Conservation (phyloP, 148 eudicot species). For the Oxyria digyna region DNA sequence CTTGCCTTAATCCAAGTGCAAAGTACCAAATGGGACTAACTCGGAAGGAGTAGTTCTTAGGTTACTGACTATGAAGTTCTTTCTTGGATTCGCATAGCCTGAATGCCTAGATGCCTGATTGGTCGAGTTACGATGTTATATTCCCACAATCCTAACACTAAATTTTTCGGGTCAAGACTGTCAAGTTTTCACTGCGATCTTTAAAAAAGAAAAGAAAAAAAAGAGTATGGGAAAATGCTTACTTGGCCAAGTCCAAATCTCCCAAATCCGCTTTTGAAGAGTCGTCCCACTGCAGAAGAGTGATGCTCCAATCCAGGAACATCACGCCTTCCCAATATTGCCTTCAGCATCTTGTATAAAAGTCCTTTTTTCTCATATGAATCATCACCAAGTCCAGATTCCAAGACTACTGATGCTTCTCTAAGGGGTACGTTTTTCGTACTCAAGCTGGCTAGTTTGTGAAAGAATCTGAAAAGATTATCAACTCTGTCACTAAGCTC, state of each 20-base stretch:
- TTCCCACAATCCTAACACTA: background rate
- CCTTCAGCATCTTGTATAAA: slow-evolving; percentile 48
- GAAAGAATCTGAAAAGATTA: slow-evolving; percentile 75
- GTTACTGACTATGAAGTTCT: background rate
- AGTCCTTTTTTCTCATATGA: slow-evolving; percentile 58
- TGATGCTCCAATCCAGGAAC: slow-evolving; percentile 89
- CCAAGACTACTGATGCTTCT: slow-evolving; percentile 33
- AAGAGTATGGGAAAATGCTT: slow-evolving; percentile 2
- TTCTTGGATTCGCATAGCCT: background rate
- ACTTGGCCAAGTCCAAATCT: slow-evolving; percentile 99
- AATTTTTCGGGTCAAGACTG: background rate
- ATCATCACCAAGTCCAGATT: slow-evolving; percentile 39
- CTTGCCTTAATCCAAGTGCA: too few species aligned
- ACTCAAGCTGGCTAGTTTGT: slow-evolving; percentile 60
- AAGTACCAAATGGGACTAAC: too few species aligned
- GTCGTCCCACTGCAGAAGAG: slow-evolving; percentile 90
- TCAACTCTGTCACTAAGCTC: slow-evolving; percentile 88
- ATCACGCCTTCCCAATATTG: slow-evolving; percentile 54
- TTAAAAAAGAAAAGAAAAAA: too few species aligned
- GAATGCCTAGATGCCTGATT: too few species aligned
- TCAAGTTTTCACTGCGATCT: too few species aligned
- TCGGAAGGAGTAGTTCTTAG: too few species aligned
- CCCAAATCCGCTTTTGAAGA: slow-evolving; percentile 90
- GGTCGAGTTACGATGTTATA: background rate
- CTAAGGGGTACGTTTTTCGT: slow-evolving; percentile 34